phyloP scores from a whole-genome alignment of 1,284 basidiomycete species.

The Moesziomyces sp. region DNA sequence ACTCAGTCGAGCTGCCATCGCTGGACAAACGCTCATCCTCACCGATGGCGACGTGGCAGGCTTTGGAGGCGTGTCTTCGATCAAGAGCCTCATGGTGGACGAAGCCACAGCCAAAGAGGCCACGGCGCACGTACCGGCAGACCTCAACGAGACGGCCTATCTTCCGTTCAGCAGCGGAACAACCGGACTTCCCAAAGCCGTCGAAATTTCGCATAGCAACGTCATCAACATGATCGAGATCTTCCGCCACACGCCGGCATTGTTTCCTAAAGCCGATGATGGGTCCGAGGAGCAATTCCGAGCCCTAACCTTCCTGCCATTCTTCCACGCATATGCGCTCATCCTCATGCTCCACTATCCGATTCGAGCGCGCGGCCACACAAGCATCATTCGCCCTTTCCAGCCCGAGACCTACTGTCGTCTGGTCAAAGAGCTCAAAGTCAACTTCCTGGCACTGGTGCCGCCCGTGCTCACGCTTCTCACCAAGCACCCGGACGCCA shows the following conservation, averaged over 20 bases:
- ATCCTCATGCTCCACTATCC: constrained; percentile 11
- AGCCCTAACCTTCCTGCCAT: constrained; percentile 44
- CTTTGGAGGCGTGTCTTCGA: constrained; percentile 24
- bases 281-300: constrained; percentile 4
- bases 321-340: constrained; percentile 49
- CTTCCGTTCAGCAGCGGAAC: constrained; percentile 45
- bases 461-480: constrained; percentile 43
- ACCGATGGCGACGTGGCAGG: constrained; percentile 16
- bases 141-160: constrained; percentile 25
- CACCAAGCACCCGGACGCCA: constrained; percentile 23
- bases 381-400: constrained; percentile 35
- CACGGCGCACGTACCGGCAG: constrained; percentile 10
- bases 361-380: constrained; percentile 16
- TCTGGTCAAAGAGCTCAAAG: constrained; percentile 18
- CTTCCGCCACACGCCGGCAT: constrained; percentile 20
- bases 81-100: constrained; percentile 20
- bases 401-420: constrained; percentile 32
- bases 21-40: constrained; percentile 26
- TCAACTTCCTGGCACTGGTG: constrained; percentile 31
- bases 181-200: constrained; percentile 46
- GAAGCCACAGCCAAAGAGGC: constrained; percentile 4
- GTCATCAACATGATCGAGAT: constrained; percentile 41
- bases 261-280: constrained; percentile 10
- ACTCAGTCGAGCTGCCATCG: constrained; percentile 17
- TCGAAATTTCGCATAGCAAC: constrained; percentile 49